Conservation (phyloP, 805 yeast species). For the Saccharomycopsis oosterbeekiorum region DNA sequence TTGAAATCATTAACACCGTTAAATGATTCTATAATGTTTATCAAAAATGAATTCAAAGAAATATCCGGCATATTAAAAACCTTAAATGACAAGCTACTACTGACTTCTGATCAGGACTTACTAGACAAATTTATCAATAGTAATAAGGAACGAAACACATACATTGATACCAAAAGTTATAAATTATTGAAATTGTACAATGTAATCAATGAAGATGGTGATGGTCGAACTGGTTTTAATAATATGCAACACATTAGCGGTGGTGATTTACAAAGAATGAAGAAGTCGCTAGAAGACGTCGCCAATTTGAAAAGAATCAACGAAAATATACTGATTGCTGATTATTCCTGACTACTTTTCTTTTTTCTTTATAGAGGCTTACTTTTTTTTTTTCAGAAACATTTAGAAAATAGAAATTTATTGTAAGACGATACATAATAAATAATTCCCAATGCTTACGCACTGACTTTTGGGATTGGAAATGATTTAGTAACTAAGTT, state of each 20-base stretch:
- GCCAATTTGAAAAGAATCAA: neutral
- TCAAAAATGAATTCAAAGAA: conserved; percentile 34
- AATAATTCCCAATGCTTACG: neutral
- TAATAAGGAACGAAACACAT: conserved; percentile 26
- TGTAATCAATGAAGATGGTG: neutral
- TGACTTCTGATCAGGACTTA: neutral
- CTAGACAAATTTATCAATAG: neutral
- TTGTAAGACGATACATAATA: no score
- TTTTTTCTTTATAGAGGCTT: neutral
- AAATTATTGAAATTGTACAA: conserved; percentile 21
- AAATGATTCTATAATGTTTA: conserved; percentile 37
- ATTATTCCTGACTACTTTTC: neutral
- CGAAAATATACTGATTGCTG: neutral
- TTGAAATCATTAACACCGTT: conserved; percentile 34
- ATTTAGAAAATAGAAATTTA: no score
- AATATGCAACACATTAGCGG: neutral
- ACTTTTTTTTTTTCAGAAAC: neutral
- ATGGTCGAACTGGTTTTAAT: neutral
- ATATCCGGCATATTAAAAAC: conserved; percentile 19
- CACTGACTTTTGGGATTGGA: neutral
- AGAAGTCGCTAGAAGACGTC: neutral
- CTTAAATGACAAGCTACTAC: conserved; percentile 9
- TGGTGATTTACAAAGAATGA: neutral
- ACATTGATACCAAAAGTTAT: conserved; percentile 29
- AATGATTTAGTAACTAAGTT: neutral